phyloP scores from a whole-genome alignment of 2,329 filamentous ascomycete species.

The Hypoxylon sp. region DNA sequence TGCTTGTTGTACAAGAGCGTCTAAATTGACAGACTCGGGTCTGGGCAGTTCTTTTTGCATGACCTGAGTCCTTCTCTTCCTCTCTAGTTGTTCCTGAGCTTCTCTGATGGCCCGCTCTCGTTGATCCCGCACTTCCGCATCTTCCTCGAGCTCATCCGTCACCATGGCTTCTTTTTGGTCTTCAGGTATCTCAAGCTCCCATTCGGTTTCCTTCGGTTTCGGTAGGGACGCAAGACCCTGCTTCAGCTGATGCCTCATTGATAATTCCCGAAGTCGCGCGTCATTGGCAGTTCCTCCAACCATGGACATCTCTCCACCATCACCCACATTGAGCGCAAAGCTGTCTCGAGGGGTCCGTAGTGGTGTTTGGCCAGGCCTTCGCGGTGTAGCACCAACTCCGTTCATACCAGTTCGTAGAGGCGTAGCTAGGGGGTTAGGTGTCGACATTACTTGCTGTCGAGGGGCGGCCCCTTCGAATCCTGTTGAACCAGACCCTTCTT shows the following conservation, averaged over 20 bases:
- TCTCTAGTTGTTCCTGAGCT: slow-evolving; percentile 81
- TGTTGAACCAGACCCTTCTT: slow-evolving; percentile 85
- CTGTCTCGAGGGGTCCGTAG: slow-evolving; percentile 90
- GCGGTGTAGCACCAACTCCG: slow-evolving; percentile 77
- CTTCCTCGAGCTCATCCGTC: slow-evolving; percentile 69
- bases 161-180: slow-evolving; percentile 75
- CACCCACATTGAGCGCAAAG: slow-evolving; percentile 84
- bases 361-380: slow-evolving; percentile 82
- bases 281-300: slow-evolving; percentile 84
- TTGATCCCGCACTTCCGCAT: slow-evolving; percentile 81
- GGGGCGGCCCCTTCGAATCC: slow-evolving; percentile 90
- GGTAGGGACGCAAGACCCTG: slow-evolving; percentile 85
- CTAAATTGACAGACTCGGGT: slow-evolving; percentile 79
- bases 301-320: slow-evolving; percentile 74
- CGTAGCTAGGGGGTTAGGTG: slow-evolving; percentile 95
- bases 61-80: slow-evolving; percentile 89
- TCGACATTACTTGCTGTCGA: slow-evolving; percentile 84
- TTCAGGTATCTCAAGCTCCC: slow-evolving; percentile 92
- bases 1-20: slow-evolving; percentile 75
- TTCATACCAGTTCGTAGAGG: slow-evolving; percentile 77
- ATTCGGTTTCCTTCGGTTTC: slow-evolving; percentile 92
- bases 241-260: slow-evolving; percentile 77
- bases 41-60: slow-evolving; percentile 87
- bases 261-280: slow-evolving; percentile 77
- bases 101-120: slow-evolving; percentile 81